Evolutionary conservation across 345 rosid genomes (phyloP).

Genomic region (Sisymbrium irio): DNA sequence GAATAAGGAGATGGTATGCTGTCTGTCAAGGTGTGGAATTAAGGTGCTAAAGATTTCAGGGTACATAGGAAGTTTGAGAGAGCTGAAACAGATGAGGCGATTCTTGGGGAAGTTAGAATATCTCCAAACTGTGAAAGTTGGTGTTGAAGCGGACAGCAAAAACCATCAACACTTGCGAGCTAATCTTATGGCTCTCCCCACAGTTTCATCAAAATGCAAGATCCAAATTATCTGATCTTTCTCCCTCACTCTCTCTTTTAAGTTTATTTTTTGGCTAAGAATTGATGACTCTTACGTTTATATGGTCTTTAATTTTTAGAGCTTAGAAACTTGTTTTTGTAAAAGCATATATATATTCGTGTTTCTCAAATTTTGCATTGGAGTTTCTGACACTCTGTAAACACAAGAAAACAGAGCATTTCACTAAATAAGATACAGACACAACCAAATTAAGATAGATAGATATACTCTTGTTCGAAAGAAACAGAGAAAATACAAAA

Average conservation of each 20-base stretch:
- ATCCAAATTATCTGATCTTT: not conserved
- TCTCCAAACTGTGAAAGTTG: too few species aligned
- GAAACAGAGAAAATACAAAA: not conserved
- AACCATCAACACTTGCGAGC: not conserved
- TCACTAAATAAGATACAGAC: not conserved
- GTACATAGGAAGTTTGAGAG: not conserved
- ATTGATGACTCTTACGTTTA: too few species aligned
- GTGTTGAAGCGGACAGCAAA: not conserved
- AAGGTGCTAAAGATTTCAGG: not conserved
- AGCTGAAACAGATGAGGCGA: not conserved
- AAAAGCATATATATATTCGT: not conserved
- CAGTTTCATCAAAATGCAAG: not conserved
- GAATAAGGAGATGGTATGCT: not conserved
- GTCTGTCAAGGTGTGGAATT: not conserved
- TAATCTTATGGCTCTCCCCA: not conserved
- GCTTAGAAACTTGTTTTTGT: not conserved
- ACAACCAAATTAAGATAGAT: constrained; percentile 9
- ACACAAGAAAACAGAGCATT: not conserved
- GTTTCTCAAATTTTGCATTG: not conserved
- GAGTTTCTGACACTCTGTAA: constrained; percentile 2
- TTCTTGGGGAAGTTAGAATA: not conserved
- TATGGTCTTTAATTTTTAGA: not conserved
- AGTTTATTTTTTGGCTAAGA: too few species aligned
- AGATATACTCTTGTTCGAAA: constrained; percentile 3
- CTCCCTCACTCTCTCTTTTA: too few species aligned